Base-by-base conservation (phyloP, 2,329 filamentous ascomycete genomes). In the Neopestalotiopsis rosae region DNA sequence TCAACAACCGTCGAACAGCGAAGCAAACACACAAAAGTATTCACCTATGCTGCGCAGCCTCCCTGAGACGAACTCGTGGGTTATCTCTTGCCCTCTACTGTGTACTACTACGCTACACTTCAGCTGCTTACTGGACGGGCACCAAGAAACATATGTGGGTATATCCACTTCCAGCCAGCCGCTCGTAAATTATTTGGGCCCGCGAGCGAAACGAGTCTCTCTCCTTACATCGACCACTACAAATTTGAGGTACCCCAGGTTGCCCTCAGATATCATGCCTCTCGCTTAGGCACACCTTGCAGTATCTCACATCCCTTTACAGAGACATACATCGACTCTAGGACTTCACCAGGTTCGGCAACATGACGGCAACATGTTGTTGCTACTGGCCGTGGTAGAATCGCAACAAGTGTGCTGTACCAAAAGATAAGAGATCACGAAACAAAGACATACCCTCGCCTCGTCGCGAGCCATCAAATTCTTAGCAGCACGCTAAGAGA, bases 381-480 rank as follows among this genome's bases (percentile, higher is more conserved):
- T 61, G 14, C 7, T n/a, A 28, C n/a, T 45, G 56, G 34, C 65
- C 52, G 65, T 61, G 56, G 34, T 67, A 61, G 52, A 67, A 56
- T 34, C 65, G 56, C 56, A 42, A 24, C 13, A 20, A 66, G 52
- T 66, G 24, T 28, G 24, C 24, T 28, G 24, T 28, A 28, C 14
- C 6, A 52, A 45, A 57, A 56, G 64, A 66, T 66, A 66, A 66
- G 64, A 32, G 49, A 49, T 64, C 61, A 52, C 61, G 28, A 52
- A 62, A 40, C 57, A 14, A 52, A 52, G 57, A 59, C 49, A 59
- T 24, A 24, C 57, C 10, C 30, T n/a, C 28, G 24, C 24, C 24
- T 2, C 24, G 24, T 3, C 24, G 32, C 32, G 34, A 49, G 40
- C 61, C 61, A 64, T 52, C 24, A 38, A 64, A 32, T 24, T 3